Evolutionary conservation across 352 stramenopile species (phyloP).

Genomic region (Thraustochytrium striatum): DNA sequence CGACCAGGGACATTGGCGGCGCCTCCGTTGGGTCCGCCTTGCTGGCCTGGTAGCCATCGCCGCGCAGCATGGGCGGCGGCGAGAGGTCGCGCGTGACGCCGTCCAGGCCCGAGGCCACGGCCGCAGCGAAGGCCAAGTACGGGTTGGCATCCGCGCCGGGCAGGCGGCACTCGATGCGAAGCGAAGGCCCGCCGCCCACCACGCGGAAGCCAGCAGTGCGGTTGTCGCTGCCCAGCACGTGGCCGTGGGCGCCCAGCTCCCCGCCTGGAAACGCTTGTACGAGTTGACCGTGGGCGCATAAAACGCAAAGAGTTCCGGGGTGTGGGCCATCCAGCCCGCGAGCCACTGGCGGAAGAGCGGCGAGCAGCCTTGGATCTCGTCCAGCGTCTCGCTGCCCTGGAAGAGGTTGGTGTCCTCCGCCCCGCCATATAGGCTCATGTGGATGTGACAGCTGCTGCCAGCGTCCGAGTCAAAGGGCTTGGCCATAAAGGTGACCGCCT

Average conservation of each 20-base stretch:
- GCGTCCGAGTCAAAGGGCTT: constrained; percentile 28
- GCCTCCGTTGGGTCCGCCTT: not conserved
- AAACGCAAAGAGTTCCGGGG: constrained; percentile 38
- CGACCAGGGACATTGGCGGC: not conserved
- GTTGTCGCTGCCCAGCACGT: constrained; percentile 43
- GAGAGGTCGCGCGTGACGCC: constrained; percentile 28
- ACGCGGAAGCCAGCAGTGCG: constrained; percentile 47
- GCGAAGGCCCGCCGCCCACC: constrained; percentile 1
- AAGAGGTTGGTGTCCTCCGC: constrained; percentile 42
- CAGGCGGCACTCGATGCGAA: constrained; percentile 47
- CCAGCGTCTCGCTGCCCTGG: not conserved
- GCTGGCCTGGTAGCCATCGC: constrained; percentile 42
- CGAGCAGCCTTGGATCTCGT: not conserved
- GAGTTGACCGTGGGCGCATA: constrained; percentile 48
- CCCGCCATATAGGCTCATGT: constrained; percentile 8
- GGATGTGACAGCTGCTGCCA: constrained; percentile 48
- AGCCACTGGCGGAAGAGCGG: constrained; percentile 45
- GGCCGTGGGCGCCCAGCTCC: constrained; percentile 40
- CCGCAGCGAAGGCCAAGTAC: constrained; percentile 46
- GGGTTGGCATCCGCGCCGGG: constrained; percentile 47
- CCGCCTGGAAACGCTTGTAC: constrained; percentile 45
- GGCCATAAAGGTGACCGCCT: constrained; percentile 49
- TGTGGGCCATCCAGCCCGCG: constrained; percentile 44
- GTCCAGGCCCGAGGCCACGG: constrained; percentile 32
- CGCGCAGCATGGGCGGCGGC: constrained; percentile 25